Conservation (phyloP, 768 basidiomycete species). For the Candolleomyces eurysporus region DNA sequence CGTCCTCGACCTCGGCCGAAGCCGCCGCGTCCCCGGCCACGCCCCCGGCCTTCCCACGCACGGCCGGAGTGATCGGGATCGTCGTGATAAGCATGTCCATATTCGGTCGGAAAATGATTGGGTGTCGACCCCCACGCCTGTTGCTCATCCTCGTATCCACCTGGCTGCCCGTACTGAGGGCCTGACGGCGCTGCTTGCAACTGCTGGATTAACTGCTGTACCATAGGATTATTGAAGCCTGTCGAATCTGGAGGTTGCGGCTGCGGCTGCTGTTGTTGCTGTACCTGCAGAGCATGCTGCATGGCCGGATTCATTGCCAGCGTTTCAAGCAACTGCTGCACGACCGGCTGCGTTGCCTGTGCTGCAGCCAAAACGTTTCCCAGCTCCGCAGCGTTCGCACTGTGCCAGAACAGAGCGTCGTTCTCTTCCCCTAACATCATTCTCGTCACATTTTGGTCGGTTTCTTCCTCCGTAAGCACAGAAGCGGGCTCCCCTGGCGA, state of each 20-base stretch:
- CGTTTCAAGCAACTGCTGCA: constrained; percentile 19
- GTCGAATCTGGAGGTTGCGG: background rate
- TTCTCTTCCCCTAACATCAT: constrained; percentile 72
- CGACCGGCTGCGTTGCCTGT: background rate
- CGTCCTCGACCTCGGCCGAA: constrained; percentile 35
- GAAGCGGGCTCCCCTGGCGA: constrained; percentile 67
- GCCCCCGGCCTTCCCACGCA: constrained; percentile 40
- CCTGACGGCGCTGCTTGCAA: constrained; percentile 14
- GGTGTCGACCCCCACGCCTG: constrained; percentile 34
- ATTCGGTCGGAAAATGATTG: constrained; percentile 45
- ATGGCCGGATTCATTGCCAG: constrained; percentile 32
- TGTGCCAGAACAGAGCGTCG: constrained; percentile 59
- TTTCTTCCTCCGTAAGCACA: constrained; percentile 65
- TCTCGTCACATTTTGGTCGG: constrained; percentile 55
- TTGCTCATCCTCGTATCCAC: constrained; percentile 27
- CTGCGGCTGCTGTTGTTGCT: background rate
- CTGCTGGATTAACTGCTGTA: constrained; percentile 59
- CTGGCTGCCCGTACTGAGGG: constrained; percentile 22
- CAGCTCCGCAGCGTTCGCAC: constrained; percentile 64
- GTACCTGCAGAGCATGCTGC: constrained; percentile 27
- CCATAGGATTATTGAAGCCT: constrained; percentile 6
- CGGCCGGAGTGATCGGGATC: constrained; percentile 46
- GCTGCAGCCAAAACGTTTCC: constrained; percentile 25
- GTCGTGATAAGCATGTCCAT: constrained; percentile 50
- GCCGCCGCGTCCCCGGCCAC: constrained; percentile 55